phyloP scores from a whole-genome alignment of 2,329 filamentous ascomycete species.

The Cercospora sp. region DNA sequence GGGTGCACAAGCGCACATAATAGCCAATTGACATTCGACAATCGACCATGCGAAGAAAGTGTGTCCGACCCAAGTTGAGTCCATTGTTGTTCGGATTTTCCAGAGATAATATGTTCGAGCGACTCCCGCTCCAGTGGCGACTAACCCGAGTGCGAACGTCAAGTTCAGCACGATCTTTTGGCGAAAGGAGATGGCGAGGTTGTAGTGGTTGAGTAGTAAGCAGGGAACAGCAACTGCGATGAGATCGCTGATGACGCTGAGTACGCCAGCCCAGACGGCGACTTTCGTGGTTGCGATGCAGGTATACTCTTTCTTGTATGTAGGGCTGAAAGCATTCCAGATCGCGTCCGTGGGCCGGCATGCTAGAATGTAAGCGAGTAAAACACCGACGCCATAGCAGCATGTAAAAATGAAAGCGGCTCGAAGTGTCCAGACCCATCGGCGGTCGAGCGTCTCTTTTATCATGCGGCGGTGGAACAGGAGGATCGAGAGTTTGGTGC shows the following conservation, averaged over 20 bases:
- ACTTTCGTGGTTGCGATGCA: constrained; percentile 22
- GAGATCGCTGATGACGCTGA: constrained; percentile 29
- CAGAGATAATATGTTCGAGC: constrained; percentile 30
- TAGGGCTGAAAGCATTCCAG: constrained; percentile 25
- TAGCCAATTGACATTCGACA: constrained; percentile 35
- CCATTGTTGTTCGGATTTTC: constrained; percentile 23
- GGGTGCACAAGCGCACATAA: constrained; percentile 38
- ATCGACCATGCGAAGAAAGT: constrained; percentile 33
- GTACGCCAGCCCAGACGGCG: constrained; percentile 20
- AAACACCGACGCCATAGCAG: constrained; percentile 24
- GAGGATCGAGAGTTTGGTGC: constrained; percentile 33
- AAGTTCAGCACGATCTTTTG: constrained; percentile 31
- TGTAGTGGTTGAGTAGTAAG: constrained; percentile 28
- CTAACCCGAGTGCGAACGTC: constrained; percentile 29
- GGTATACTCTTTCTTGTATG: constrained; percentile 18
- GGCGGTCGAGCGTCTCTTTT: constrained; percentile 22
- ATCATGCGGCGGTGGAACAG: constrained; percentile 34
- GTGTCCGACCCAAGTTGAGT: constrained; percentile 33
- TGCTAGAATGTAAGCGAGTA: constrained; percentile 25
- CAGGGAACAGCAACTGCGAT: constrained; percentile 32
- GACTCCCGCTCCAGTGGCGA: constrained; percentile 32
- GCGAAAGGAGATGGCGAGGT: constrained; percentile 24
- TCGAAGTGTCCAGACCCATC: constrained; percentile 28
- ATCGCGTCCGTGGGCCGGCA: constrained; percentile 30
- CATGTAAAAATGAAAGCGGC: constrained; percentile 27